Conservation (phyloP, 2,329 filamentous ascomycete genomes). For the Paecilomyces variotii region DNA sequence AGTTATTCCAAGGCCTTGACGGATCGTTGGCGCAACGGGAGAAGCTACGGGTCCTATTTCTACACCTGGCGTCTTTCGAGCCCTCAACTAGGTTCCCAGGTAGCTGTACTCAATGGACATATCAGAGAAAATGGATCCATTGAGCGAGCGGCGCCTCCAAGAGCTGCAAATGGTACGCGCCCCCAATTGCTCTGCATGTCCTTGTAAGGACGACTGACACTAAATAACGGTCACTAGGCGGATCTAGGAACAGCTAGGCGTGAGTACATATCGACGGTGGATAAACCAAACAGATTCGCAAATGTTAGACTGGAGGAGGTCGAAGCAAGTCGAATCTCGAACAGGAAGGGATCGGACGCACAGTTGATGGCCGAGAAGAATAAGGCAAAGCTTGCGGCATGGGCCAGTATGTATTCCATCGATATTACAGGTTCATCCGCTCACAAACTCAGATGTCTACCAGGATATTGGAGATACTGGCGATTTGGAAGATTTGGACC, state of each 20-base stretch:
- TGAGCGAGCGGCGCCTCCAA: slow-evolving; percentile 13
- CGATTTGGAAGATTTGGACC: slow-evolving; percentile 21
- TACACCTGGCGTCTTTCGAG: neutral
- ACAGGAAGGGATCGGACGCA: slow-evolving; percentile 21
- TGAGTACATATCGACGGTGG: slow-evolving; percentile 27
- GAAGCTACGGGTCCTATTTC: neutral
- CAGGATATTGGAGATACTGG: slow-evolving; percentile 21
- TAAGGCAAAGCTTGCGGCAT: slow-evolving; percentile 16
- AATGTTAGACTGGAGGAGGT: slow-evolving; percentile 15
- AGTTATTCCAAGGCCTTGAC: neutral
- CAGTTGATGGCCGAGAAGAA: slow-evolving; percentile 18
- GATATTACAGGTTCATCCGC: neutral
- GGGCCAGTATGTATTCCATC: slow-evolving; percentile 23
- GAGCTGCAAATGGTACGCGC: slow-evolving; percentile 22
- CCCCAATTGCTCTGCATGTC: neutral
- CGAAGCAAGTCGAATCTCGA: slow-evolving; percentile 20
- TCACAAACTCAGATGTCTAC: slow-evolving; percentile 19
- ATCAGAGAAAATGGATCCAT: slow-evolving; percentile 7
- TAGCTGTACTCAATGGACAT: slow-evolving; percentile 2
- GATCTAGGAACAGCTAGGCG: slow-evolving; percentile 31
- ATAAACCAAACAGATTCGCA: slow-evolving; percentile 10
- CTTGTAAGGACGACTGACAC: neutral
- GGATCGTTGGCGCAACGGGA: neutral
- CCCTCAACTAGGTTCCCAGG: neutral
- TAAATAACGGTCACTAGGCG: slow-evolving; percentile 14